Evolutionary conservation across 2,329 filamentous ascomycete genomes (phyloP).

Genomic region (Trichoderma sp.): DNA sequence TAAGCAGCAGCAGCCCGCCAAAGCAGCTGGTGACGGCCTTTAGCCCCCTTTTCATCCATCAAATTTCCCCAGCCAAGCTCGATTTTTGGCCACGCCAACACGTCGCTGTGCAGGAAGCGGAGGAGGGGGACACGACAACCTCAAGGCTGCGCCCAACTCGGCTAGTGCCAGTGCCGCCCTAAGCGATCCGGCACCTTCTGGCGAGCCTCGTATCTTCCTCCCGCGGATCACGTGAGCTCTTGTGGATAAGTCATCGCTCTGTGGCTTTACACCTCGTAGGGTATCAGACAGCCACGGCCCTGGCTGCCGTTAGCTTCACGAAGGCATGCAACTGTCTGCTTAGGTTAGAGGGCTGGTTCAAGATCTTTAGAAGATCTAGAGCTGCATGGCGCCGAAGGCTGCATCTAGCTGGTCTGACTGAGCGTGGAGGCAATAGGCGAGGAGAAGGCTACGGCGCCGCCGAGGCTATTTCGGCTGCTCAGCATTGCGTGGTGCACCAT

Average conservation of each 20-base stretch:
- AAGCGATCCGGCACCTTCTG: background rate
- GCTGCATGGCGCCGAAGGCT: slow-evolving; percentile 21
- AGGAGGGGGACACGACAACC: slow-evolving; percentile 27
- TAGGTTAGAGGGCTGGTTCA: slow-evolving; percentile 15
- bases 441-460: background rate
- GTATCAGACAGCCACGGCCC: slow-evolving; percentile 7
- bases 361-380: slow-evolving; percentile 18
- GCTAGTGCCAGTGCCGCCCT: slow-evolving; percentile 25
- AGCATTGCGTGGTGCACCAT: background rate
- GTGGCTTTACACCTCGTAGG: slow-evolving; percentile 5
- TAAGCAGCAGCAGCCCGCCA: slow-evolving; percentile 23
- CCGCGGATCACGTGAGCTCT: slow-evolving; percentile 14
- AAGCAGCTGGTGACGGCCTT: slow-evolving; percentile 18
- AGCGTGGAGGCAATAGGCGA: slow-evolving; percentile 2
- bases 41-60: slow-evolving; percentile 25
- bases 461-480: slow-evolving; percentile 1
- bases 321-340: slow-evolving; percentile 21
- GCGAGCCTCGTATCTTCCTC: background rate
- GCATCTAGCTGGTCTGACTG: background rate
- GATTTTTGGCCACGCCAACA: slow-evolving; percentile 20
- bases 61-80: slow-evolving; percentile 29
- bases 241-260: slow-evolving; percentile 14
- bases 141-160: background rate
- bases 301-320: slow-evolving; percentile 7
- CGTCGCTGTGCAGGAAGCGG: slow-evolving; percentile 28